Base-by-base conservation (phyloP, 2,329 filamentous ascomycete species). In the Pseudogymnoascus destructans region DNA sequence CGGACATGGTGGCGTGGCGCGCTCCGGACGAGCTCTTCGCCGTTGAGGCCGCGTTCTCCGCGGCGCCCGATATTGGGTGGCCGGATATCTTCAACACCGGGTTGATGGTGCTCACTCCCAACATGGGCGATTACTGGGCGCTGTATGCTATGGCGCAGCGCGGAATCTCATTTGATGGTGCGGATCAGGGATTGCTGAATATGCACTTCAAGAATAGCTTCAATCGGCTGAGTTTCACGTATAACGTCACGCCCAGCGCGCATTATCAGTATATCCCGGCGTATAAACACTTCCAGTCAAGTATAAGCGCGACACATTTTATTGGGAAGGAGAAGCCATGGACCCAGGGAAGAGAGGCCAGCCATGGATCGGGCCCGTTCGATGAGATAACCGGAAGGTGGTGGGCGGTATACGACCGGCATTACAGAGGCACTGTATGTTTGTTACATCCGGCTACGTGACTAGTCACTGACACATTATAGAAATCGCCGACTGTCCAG, bases 61-160 rank as follows among this genome's bases (percentile, higher is more conserved):
- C 93, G 1, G 90, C 88, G 9, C 91, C 93, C 30, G 93, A 98
- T 71, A 90, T 97, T 66, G 93, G 93, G 65, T 98, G 93, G 93
- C 93, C 93, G 32, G 93, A 98, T 73, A 81, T 91, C 61, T 97
- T 97, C 82, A 98, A 98, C 73, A 90, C 87, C n/a, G 93, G 93
- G 67, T 83, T 98, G 65, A 95, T 98, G 89, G 89, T 90, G 33
- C 73, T 98, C 60, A 85, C 79, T 13, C 93, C 93, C 32, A 86
- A 92, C 72, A 77, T 91, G 79, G 86, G 85, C 59, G 91, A 95
- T 64, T 97, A 91, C 72, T 85, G 89, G 73, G 87, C 89, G 40
- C 78, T 98, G 68, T 77, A 84, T 63, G 88, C 87, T 62, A 83
- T 96, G 77, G 90, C 93, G 23, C 81, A 90, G 65, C 79, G 84